These are phyloP conservation scores for Suillus cothurnatus DNA, from an alignment of 768 basidiomycete species.

Conservation along the genomic window DNA sequence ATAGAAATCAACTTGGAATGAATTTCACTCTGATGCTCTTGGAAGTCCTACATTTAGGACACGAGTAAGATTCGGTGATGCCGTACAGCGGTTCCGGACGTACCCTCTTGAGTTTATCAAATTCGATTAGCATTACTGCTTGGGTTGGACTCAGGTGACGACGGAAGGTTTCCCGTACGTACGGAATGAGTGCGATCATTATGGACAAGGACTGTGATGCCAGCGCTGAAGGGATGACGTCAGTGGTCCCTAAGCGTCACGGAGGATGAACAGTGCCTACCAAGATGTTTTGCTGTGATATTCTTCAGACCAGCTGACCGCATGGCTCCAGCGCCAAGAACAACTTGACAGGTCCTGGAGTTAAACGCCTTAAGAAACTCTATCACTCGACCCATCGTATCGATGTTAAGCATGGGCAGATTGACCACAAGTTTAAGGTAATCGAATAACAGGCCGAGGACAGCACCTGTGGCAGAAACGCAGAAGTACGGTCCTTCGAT, in stretches of 20 bases:
- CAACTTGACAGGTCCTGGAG: slow-evolving; percentile 96
- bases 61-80: slow-evolving; percentile 5
- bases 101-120: slow-evolving; percentile 96
- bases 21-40: slow-evolving; percentile 99
- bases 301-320: slow-evolving; percentile 95
- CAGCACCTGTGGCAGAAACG: slow-evolving; percentile 82
- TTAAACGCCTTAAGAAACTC: slow-evolving; percentile 98
- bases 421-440: slow-evolving; percentile 90
- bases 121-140: slow-evolving; percentile 95
- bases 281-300: slow-evolving; percentile 97
- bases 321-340: slow-evolving; percentile 99
- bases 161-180: slow-evolving; percentile 92
- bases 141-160: slow-evolving; percentile 93
- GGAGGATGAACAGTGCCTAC: slow-evolving; percentile 42
- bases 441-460: slow-evolving; percentile 72
- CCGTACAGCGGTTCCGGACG: slow-evolving; percentile 30
- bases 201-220: slow-evolving; percentile 96
- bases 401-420: slow-evolving; percentile 85
- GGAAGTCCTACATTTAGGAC: slow-evolving; percentile 70
- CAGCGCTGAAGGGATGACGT: slow-evolving; percentile 57
- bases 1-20: slow-evolving; percentile 97
- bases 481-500: slow-evolving; percentile 86
- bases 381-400: slow-evolving; percentile 92
- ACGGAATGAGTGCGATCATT: slow-evolving; percentile 92
- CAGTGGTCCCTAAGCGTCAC: slow-evolving; percentile 15